Conservation (phyloP, 2,329 filamentous ascomycete genomes). For the Penicillium occitanis region DNA sequence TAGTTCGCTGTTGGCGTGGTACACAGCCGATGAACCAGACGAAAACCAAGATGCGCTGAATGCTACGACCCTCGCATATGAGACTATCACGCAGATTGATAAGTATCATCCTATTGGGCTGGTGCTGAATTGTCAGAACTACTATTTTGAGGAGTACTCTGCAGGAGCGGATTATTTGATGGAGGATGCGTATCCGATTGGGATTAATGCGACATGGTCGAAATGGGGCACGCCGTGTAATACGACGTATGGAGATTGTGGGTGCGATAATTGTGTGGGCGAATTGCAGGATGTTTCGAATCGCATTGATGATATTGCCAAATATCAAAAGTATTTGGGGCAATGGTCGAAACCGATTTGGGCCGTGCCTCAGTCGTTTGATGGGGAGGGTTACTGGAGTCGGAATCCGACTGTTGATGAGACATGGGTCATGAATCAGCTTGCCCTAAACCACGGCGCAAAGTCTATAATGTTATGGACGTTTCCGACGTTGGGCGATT, state of each 20-base stretch:
- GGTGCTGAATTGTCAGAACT: constrained; percentile 20
- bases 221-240: constrained; percentile 20
- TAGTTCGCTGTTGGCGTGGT: constrained; percentile 14
- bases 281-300: constrained; percentile 20
- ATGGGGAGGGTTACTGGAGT: constrained; percentile 20
- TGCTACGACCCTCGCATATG: constrained; percentile 17
- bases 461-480: constrained; percentile 21
- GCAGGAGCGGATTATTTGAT: constrained; percentile 19
- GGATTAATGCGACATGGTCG: constrained; percentile 20
- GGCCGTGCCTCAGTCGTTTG: constrained; percentile 19
- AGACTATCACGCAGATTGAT: constrained; percentile 15
- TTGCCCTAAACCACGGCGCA: constrained; percentile 19
- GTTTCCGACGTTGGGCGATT: constrained; percentile 12
- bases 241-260: constrained; percentile 19
- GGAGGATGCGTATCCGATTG: constrained; percentile 22
- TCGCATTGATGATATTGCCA: constrained; percentile 14
- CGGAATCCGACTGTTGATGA: constrained; percentile 16
- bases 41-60: constrained; percentile 17
- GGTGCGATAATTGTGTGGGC: constrained; percentile 19
- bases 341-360: constrained; percentile 18
- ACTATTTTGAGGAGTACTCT: constrained; percentile 20
- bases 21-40: constrained; percentile 21
- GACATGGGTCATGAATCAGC: constrained; percentile 21
- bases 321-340: constrained; percentile 18
- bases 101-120: constrained; percentile 19